A percentile compares a stretch with the other conserved stretches of the same genome.
These are phyloP conservation scores for Entelexis sorbosivorans DNA, from an alignment of 1,139 yeast species.

Conservation along the genomic window DNA sequence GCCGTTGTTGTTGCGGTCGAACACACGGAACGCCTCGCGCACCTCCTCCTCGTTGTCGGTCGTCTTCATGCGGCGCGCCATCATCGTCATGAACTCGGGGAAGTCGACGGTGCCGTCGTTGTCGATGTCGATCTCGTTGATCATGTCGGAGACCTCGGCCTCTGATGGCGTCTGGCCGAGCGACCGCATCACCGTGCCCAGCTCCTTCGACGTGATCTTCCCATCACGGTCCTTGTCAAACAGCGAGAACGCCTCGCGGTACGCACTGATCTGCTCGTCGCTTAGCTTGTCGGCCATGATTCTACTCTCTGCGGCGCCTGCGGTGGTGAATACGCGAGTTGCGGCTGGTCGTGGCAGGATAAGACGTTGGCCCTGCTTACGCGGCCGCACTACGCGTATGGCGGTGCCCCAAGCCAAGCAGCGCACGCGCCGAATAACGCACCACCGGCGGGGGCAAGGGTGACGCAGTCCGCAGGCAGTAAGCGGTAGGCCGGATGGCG, in stretches of 20 bases:
- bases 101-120: slow-evolving; percentile 92
- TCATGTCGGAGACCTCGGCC: slow-evolving; percentile 88
- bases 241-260: slow-evolving; percentile 92
- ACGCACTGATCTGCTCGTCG: slow-evolving; percentile 92
- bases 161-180: slow-evolving; percentile 95
- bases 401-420: not conserved
- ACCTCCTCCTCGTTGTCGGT: slow-evolving; percentile 95
- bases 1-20: slow-evolving; percentile 91
- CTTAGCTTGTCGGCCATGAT: slow-evolving; percentile 69
- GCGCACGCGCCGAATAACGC: no score
- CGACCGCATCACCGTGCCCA: slow-evolving; percentile 97
- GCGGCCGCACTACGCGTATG: not conserved
- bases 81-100: slow-evolving; percentile 60
- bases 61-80: slow-evolving; percentile 94
- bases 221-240: slow-evolving; percentile 97
- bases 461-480: no score
- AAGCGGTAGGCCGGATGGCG: no score
- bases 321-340: not conserved
- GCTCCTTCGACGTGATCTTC: slow-evolving; percentile 84
- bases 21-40: slow-evolving; percentile 93
- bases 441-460: no score
- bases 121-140: slow-evolving; percentile 91
- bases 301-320: not conserved
- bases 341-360: not conserved
- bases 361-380: slow-evolving; percentile 3